Evolutionary conservation across 148 eudicot genomes (phyloP).

Genomic region (Spergularia bocconei): DNA sequence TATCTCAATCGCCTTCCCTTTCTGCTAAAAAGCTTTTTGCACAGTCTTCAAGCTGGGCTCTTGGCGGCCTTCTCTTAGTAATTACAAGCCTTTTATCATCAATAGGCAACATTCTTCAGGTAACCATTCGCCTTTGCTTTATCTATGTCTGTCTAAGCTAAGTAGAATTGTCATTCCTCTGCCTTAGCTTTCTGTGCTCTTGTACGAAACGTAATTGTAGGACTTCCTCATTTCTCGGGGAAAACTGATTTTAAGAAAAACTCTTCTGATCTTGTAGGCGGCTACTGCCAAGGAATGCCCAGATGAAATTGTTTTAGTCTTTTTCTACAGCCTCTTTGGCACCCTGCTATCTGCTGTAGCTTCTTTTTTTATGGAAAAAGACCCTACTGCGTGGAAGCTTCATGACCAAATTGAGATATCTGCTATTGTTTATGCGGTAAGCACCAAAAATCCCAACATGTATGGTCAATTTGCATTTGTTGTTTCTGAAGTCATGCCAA

Average conservation of each 20-base stretch:
- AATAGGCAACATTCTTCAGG: constrained; percentile 51
- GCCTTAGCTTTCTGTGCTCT: neutral
- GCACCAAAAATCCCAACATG: neutral
- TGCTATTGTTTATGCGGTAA: constrained; percentile 42
- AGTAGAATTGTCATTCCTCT: no score
- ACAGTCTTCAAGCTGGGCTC: constrained; percentile 39
- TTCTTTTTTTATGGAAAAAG: constrained; percentile 34
- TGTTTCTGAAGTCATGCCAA: neutral
- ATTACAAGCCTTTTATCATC: constrained; percentile 39
- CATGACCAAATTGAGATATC: constrained; percentile 35
- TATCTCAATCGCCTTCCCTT: constrained; percentile 15
- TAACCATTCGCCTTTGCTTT: constrained; percentile 1
- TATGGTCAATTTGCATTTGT: neutral
- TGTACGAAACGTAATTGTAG: no score
- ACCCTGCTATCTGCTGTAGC: constrained; percentile 38
- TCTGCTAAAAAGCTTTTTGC: constrained; percentile 27
- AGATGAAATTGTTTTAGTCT: constrained; percentile 41
- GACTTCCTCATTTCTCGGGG: neutral
- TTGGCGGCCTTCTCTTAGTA: constrained; percentile 49
- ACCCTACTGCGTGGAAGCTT: constrained; percentile 38
- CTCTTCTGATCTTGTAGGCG: constrained; percentile 27
- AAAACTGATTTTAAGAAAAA: neutral
- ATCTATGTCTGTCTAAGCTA: neutral
- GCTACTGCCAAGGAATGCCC: constrained; percentile 48
- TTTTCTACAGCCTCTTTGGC: constrained; percentile 57